Percentiles rank a stretch among this genome's conserved stretches.
Conservation (phyloP, 75 land plant species). For the Isoetes taiwanensis region DNA sequence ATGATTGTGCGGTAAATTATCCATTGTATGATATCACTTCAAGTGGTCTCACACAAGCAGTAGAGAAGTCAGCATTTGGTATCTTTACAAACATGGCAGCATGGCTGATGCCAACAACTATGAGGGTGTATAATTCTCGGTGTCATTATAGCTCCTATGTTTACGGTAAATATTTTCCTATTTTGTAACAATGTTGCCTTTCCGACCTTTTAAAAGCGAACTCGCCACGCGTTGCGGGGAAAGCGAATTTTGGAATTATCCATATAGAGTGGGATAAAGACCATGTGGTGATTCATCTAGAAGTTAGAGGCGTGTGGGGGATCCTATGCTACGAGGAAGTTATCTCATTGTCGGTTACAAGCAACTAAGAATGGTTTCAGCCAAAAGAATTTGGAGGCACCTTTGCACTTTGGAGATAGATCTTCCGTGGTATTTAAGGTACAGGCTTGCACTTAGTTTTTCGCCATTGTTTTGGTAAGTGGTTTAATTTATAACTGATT, state of each 20-base stretch:
- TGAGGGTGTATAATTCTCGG: slow-evolving; percentile 39
- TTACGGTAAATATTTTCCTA: slow-evolving; percentile 39
- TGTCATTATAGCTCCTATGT: slow-evolving; percentile 60
- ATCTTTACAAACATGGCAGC: slow-evolving; percentile 42
- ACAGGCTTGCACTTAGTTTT: slow-evolving; percentile 45
- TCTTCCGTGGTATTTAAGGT: slow-evolving; percentile 48
- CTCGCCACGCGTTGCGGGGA: too few species aligned
- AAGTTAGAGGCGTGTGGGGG: slow-evolving; percentile 51
- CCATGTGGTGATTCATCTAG: slow-evolving; percentile 35
- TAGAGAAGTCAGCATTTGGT: slow-evolving; percentile 38
- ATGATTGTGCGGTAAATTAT: slow-evolving; percentile 63
- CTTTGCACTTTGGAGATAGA: slow-evolving; percentile 50
- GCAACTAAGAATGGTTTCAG: neutral
- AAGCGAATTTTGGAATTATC: slow-evolving; percentile 65
- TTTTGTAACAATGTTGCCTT: too few species aligned
- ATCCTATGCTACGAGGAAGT: slow-evolving; percentile 25
- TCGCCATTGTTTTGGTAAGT: too few species aligned
- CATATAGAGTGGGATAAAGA: slow-evolving; percentile 60
- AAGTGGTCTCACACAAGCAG: slow-evolving; percentile 77
- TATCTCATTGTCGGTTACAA: slow-evolving; percentile 25
- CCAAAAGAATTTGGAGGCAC: slow-evolving; percentile 25
- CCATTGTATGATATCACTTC: slow-evolving; percentile 76
- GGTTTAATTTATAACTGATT: too few species aligned
- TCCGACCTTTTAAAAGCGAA: too few species aligned
- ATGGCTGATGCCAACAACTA: slow-evolving; percentile 50